These are phyloP conservation scores for Hyaloperonospora brassicae DNA, from an alignment of 352 stramenopile genomes.

Conservation along the genomic window DNA sequence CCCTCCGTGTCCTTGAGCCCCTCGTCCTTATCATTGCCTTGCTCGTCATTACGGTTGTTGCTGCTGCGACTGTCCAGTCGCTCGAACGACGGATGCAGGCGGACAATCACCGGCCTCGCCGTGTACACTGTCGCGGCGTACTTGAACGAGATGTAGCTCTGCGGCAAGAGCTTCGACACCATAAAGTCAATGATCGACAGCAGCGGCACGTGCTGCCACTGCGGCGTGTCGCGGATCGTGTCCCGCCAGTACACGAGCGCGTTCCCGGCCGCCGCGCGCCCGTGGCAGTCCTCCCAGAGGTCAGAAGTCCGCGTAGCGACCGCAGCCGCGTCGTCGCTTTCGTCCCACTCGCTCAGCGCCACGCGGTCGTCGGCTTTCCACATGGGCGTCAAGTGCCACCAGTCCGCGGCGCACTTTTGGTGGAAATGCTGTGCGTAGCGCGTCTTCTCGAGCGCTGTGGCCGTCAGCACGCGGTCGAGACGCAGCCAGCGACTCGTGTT, in stretches of 20 bases:
- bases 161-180: conserved; percentile 35
- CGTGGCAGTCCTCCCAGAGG: conserved; percentile 38
- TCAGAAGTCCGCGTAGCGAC: conserved; percentile 1
- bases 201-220: conserved; percentile 43
- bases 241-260: conserved; percentile 35
- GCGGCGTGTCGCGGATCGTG: conserved; percentile 31
- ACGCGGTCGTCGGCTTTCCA: conserved; percentile 32
- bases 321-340: conserved; percentile 21
- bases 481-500: conserved; percentile 35
- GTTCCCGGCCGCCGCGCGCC: conserved; percentile 18
- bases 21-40: no score
- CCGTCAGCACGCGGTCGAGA: conserved; percentile 33
- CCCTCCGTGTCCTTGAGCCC: conserved; percentile 5
- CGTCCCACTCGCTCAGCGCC: conserved; percentile 41
- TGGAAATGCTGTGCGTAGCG: conserved; percentile 48
- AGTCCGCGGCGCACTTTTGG: conserved; percentile 44
- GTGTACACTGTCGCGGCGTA: conserved; percentile 49
- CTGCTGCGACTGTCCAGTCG: conserved; percentile 6
- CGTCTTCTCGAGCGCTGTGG: conserved; percentile 36
- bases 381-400: conserved; percentile 40
- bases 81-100: conserved; percentile 22
- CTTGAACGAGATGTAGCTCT: conserved; percentile 57
- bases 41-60: no score
- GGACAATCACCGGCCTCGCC: conserved; percentile 39
- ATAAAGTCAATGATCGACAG: conserved; percentile 51